A percentile compares a stretch with the other conserved stretches of the same genome.
Conservation (phyloP, 2,329 filamentous ascomycete genomes). For the Penicillium sp. region DNA sequence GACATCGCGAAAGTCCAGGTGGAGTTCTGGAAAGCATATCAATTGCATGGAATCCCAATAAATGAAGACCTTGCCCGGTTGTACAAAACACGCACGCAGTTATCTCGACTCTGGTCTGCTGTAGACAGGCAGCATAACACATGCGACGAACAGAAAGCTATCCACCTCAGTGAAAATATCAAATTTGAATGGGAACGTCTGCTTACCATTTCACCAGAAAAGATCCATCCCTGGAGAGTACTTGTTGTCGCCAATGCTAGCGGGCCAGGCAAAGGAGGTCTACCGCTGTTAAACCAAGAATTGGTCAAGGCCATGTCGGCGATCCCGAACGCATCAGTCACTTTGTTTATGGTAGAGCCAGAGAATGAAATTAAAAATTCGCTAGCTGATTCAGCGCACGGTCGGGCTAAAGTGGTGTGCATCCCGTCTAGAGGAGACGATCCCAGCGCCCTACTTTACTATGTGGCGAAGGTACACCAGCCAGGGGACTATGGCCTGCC, state of each 20-base stretch:
- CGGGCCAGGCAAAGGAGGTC: constrained; percentile 1
- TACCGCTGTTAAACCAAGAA: constrained; percentile 2
- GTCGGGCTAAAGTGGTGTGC: not conserved
- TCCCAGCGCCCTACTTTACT: not conserved
- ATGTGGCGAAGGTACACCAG: constrained; percentile 1
- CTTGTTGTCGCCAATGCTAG: not conserved
- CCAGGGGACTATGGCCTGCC: not conserved
- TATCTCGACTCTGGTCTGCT: constrained; percentile 2
- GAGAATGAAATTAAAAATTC: not conserved
- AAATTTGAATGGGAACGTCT: constrained; percentile 2
- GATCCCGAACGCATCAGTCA: not conserved
- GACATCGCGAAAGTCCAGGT: not conserved
- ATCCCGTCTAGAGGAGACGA: not conserved
- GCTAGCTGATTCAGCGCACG: not conserved
- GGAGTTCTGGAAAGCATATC: constrained; percentile 1
- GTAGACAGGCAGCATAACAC: not conserved
- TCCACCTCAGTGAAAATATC: not conserved
- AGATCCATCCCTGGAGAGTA: not conserved
- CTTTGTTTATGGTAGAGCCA: not conserved
- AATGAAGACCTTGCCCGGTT: not conserved
- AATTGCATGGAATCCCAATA: not conserved
- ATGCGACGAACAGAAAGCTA: not conserved
- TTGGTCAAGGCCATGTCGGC: constrained; percentile 4
- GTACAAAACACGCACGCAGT: not conserved
- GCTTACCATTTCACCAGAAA: not conserved